Evolutionary conservation across 164 flowering plant species (phyloP).

Genomic region (Liquidambar formosana): DNA sequence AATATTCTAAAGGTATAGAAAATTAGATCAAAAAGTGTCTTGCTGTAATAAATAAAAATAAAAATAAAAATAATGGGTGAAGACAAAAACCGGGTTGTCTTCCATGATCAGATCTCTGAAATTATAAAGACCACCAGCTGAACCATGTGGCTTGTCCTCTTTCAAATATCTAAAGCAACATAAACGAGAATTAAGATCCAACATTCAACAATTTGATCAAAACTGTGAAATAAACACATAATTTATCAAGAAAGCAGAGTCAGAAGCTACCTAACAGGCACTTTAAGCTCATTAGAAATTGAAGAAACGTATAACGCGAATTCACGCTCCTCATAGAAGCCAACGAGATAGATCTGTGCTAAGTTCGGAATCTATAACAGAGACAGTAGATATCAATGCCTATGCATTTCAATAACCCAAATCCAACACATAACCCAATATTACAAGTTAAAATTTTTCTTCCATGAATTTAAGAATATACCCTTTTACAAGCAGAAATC

Average conservation of each 20-base stretch:
- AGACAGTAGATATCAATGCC: neutral
- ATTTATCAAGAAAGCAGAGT: neutral
- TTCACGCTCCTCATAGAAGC: constrained; percentile 97
- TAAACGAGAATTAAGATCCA: constrained; percentile 3
- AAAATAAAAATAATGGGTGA: constrained; percentile 7
- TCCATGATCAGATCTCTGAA: constrained; percentile 96
- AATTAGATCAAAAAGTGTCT: too few species aligned
- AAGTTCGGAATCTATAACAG: constrained; percentile 77
- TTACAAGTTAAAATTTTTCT: neutral
- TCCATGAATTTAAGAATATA: constrained; percentile 20
- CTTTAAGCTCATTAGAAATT: constrained; percentile 86
- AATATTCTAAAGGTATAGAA: too few species aligned
- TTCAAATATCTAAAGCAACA: constrained; percentile 68
- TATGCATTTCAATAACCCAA: neutral
- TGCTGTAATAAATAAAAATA: neutral
- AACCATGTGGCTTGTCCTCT: constrained; percentile 97
- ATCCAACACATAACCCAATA: neutral
- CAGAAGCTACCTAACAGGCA: constrained; percentile 78
- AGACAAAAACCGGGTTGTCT: constrained; percentile 73
- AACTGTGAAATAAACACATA: neutral
- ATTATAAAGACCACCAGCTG: constrained; percentile 94
- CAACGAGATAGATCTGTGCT: constrained; percentile 87
- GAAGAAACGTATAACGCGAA: constrained; percentile 91
- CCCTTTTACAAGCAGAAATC: constrained; percentile 93
- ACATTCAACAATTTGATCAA: neutral